Conservation (phyloP, 1,284 basidiomycete species). For the Inonotus obliquus region DNA sequence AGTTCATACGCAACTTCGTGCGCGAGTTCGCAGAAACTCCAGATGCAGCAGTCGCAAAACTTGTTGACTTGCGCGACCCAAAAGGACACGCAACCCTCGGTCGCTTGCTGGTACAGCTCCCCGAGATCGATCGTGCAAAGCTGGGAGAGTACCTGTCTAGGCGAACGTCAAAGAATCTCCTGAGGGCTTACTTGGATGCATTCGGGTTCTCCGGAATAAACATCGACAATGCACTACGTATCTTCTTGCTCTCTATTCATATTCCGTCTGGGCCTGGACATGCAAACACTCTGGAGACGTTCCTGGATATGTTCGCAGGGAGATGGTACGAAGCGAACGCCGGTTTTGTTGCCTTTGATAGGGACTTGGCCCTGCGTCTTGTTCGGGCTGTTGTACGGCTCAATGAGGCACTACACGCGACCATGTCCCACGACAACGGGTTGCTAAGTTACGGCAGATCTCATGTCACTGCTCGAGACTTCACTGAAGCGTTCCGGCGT, state of each 20-base stretch:
- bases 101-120: conserved; percentile 77
- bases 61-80: conserved; percentile 45
- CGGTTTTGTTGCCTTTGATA: conserved; percentile 70
- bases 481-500: conserved; percentile 72
- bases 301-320: conserved; percentile 82
- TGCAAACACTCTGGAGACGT: conserved; percentile 50
- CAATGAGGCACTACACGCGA: conserved; percentile 74
- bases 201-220: conserved; percentile 82
- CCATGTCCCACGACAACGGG: conserved; percentile 55
- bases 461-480: conserved; percentile 68
- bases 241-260: conserved; percentile 81
- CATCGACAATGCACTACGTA: conserved; percentile 85
- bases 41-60: conserved; percentile 61
- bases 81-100: conserved; percentile 52
- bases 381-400: conserved; percentile 85
- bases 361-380: conserved; percentile 71
- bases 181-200: conserved; percentile 81
- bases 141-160: conserved; percentile 81
- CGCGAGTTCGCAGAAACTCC: conserved; percentile 71
- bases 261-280: conserved; percentile 53
- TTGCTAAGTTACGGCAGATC: conserved; percentile 58
- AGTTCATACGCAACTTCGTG: conserved; percentile 63
- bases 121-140: conserved; percentile 76
- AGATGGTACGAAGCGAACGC: conserved; percentile 91
- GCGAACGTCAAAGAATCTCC: conserved; percentile 64